Evolutionary conservation across 495 filamentous ascomycete genomes (phyloP), one percentile per base, ranked within the genome.

Genomic region (Aspergillus incahuasiensis): DNA sequence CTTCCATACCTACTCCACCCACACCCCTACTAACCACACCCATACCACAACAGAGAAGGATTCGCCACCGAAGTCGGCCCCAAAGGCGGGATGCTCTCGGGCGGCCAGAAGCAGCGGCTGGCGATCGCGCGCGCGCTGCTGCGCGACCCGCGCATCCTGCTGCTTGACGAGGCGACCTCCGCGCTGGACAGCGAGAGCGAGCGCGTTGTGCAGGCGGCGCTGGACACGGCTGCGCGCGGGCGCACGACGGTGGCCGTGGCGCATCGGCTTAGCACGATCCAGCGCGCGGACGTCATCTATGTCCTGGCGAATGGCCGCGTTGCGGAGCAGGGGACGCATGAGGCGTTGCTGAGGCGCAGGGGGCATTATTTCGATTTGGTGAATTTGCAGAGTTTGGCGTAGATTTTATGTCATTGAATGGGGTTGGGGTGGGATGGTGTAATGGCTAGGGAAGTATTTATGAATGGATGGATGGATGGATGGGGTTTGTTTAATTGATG

Each of bases 81-180:
- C 46, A 90, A 90, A 67, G 89, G 90, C 24, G 77, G 82, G 41
- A 84, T 89, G 70, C 76, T 95, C 13, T 90, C 86, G 1, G 88
- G 91, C 32, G 90, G 90, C 3, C 90, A 95, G 67, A 91, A 90
- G 61, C 90, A 95, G 64, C 84, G 90, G 24, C 79, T 92, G 6
- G 88, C 88, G 5, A 87, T 85, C 35, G 88, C 88, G n/a, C 77
- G 86, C 11, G 89, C 90, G 24, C 73, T 92, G 30, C 76, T 89
- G 41, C 78, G 90, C 32, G 75, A 87, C 65, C 83, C 89, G 44
- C 80, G 84, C 67, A 75, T 90, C 43, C 69, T 90, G 6, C 79
- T 95, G 6, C 75, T 95, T 0, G 90, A 95, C 54, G 89, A 95
- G 66, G 90, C 90, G 6, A 95, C 90, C 9, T 87, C 83, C 7